These are phyloP conservation scores for Zopfochytrium polystomum DNA, from an alignment of 371 early-diverging fungal genomes.

Conservation along the genomic window DNA sequence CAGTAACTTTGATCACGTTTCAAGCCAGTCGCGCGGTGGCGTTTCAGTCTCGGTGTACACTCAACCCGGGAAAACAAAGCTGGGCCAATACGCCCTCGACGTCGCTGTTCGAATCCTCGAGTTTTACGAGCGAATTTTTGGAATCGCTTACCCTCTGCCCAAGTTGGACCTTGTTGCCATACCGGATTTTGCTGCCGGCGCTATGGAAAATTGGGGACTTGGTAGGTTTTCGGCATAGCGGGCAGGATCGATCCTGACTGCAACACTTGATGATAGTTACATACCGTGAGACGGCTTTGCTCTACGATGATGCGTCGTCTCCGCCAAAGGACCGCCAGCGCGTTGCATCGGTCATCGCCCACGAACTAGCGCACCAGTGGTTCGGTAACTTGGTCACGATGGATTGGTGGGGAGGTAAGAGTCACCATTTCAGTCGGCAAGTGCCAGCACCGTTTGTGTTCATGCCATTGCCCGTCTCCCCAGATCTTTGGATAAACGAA, in stretches of 20 bases:
- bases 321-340: conserved; percentile 62
- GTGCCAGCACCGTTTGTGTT: too few species aligned
- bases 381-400: conserved; percentile 73
- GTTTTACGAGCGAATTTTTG: conserved; percentile 72
- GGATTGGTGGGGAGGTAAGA: conserved; percentile 33
- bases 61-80: conserved; percentile 20
- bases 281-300: conserved; percentile 71
- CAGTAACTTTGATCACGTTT: conserved; percentile 79
- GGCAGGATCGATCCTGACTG: too few species aligned
- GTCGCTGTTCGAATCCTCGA: conserved; percentile 67
- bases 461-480: too few species aligned
- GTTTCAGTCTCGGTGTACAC: conserved; percentile 27
- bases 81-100: conserved; percentile 54
- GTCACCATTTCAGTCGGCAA: too few species aligned
- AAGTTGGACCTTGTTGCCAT: conserved; percentile 75
- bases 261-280: too few species aligned
- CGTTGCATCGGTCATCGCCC: conserved; percentile 80
- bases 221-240: too few species aligned
- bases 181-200: conserved; percentile 69
- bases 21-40: conserved; percentile 53
- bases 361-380: conserved; percentile 91
- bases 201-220: conserved; percentile 92
- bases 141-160: conserved; percentile 73
- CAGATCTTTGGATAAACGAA: conserved; percentile 94
- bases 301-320: conserved; percentile 61